phyloP scores from a whole-genome alignment of 495 filamentous ascomycete species.

The Podospora tetraspora region DNA sequence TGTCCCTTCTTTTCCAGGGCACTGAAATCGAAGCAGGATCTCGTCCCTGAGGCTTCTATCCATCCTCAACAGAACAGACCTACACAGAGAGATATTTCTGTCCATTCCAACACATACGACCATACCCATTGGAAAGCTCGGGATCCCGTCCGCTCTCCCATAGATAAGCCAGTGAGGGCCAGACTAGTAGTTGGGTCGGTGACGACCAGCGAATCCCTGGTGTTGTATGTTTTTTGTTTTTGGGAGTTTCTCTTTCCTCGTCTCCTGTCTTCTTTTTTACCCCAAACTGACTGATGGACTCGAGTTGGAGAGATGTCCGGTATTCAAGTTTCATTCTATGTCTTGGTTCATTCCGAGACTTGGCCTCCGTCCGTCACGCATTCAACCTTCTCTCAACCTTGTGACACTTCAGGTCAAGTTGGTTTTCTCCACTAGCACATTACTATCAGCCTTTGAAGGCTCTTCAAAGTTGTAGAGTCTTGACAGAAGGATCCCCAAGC shows the following conservation, averaged over 20 bases:
- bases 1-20: background rate
- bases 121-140: slow-evolving; percentile 42
- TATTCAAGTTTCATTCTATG: background rate
- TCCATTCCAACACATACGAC: slow-evolving; percentile 35
- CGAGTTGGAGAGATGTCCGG: background rate
- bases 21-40: too few species aligned
- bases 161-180: slow-evolving; percentile 34
- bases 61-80: background rate
- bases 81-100: background rate
- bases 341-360: background rate
- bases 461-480: too few species aligned
- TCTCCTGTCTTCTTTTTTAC: background rate
- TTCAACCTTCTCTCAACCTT: too few species aligned
- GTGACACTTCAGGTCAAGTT: too few species aligned
- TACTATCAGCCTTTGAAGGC: too few species aligned
- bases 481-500: too few species aligned
- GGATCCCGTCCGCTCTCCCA: slow-evolving; percentile 50
- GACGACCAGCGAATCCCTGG: slow-evolving; percentile 35
- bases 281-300: too few species aligned
- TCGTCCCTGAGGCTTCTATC: too few species aligned
- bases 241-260: background rate
- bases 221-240: slow-evolving; percentile 18
- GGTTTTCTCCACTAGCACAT: too few species aligned
- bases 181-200: slow-evolving; percentile 47
- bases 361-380: too few species aligned